A percentile compares a stretch with the other conserved stretches of the same genome.
Conservation (phyloP, 176 grass and related monocot genomes). For the Aegilops umbellulata region DNA sequence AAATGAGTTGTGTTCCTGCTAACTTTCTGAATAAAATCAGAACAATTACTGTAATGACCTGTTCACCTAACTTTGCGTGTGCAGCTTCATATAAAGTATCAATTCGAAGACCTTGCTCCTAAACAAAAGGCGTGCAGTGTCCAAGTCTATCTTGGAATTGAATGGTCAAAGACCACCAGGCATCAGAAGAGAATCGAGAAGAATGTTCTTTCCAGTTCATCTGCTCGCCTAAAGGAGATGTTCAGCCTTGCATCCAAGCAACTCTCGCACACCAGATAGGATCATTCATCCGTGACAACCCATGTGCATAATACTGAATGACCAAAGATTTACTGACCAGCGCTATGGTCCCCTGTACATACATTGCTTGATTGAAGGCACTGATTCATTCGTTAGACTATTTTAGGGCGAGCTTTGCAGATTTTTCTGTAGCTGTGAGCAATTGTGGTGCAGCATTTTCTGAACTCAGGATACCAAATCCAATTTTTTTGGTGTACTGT, state of each 20-base stretch:
- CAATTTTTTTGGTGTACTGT: neutral
- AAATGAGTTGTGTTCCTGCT: neutral
- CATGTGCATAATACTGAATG: conserved; percentile 31
- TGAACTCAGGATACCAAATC: conserved; percentile 1
- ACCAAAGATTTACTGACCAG: conserved; percentile 16
- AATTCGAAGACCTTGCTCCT: conserved; percentile 63
- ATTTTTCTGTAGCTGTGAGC: neutral
- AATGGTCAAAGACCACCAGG: conserved; percentile 77
- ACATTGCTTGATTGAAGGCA: conserved; percentile 23
- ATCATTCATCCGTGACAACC: neutral
- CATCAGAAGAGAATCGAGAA: conserved; percentile 85
- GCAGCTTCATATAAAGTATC: conserved; percentile 90
- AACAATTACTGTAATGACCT: conserved; percentile 15
- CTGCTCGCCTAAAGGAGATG: conserved; percentile 70
- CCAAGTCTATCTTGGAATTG: conserved; percentile 77
- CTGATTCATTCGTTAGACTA: conserved; percentile 23
- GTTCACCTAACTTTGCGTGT: neutral
- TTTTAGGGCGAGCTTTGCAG: conserved; percentile 10
- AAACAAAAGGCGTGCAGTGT: conserved; percentile 64
- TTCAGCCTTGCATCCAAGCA: conserved; percentile 64
- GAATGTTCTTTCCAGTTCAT: conserved; percentile 77
- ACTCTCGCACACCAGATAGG: conserved; percentile 32
- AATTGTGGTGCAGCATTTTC: neutral
- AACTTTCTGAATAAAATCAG: neutral
- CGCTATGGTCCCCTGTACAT: conserved; percentile 19